Evolutionary conservation across 179 eudicot genomes (phyloP), one percentile per base, ranked within the genome.

Genomic region (Amaranthus tricolor): DNA sequence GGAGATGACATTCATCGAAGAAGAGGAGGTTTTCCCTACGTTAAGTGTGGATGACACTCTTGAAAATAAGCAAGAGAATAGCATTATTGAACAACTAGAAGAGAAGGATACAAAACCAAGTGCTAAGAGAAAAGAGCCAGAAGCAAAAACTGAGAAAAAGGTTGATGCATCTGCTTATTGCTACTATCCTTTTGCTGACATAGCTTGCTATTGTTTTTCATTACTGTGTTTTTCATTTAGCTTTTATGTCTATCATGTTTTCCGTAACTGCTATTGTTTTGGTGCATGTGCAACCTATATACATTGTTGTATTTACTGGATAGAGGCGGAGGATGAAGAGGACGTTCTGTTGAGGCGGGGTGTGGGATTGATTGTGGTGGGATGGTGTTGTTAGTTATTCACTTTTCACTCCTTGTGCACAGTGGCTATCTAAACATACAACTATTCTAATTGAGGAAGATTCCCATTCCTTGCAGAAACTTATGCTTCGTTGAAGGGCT

Each of bases 81-180:
- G 54, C 68, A 51, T 65, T 51, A 74, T 52, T 79, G 89, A 73
- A 72, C 72, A 71, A 60, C 79, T 68, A 74, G 86, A 86, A 82
- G 81, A 82, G 52, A 85, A 83, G 60, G 87, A 85, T 71, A 64
- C 85, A 63, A 88, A 79, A 62, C 71, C 5, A 68, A 70, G 66
- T 53, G 76, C 74, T 55, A 95, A 95, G 87, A 87, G 99, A 77
- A 95, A 95, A 83, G 87, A 78, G 80, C 88, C 93, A n/a, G 99
- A 93, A 76, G 52, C 82, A 20, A 85, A 88, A 55, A 84, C 72
- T 78, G 99, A 91, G 71, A 93, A 91, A 80, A 89, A 93, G 90
- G 98, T 89, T 56, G 48, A 20, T 54, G 66, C 56, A 70, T 56
- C 45, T 68, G 40, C 44, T 73, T 60, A 58, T 31, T 54, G 13